phyloP scores from a whole-genome alignment of 306 rosid genomes.

The Ammopiptanthus mongolicus region DNA sequence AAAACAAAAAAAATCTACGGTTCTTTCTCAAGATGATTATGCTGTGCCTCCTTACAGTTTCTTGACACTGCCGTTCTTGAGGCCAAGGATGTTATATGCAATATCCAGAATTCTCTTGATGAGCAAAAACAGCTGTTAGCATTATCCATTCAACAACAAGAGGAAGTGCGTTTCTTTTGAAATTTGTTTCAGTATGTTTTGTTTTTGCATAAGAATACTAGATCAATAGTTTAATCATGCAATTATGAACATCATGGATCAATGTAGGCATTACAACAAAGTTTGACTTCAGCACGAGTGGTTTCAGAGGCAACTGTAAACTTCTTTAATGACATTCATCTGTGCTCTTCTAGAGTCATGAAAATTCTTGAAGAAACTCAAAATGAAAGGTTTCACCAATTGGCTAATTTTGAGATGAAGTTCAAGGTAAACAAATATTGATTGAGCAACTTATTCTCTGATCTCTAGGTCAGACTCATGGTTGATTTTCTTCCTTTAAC shows the following conservation, averaged over 20 bases:
- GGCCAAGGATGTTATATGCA: constrained; percentile 56
- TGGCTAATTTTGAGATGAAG: constrained; percentile 61
- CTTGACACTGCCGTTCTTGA: constrained; percentile 59
- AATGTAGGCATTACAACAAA: constrained; percentile 61
- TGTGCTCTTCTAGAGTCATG: constrained; percentile 52
- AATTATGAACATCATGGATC: constrained; percentile 11
- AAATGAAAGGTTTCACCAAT: constrained; percentile 43
- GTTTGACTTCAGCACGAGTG: constrained; percentile 51
- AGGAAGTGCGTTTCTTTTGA: constrained; percentile 47
- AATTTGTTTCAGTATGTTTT: neutral
- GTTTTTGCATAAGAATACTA: neutral
- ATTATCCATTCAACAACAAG: constrained; percentile 58
- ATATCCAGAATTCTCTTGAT: constrained; percentile 59
- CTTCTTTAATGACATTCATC: constrained; percentile 56
- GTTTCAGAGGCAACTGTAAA: constrained; percentile 60
- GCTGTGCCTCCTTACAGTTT: constrained; percentile 44
- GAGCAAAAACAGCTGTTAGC: constrained; percentile 66
- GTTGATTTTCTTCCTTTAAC: constrained; percentile 18
- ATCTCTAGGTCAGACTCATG: neutral
- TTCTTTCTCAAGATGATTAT: constrained; percentile 9
- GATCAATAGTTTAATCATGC: constrained; percentile 15
- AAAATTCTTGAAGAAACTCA: constrained; percentile 58
- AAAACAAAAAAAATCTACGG: neutral
- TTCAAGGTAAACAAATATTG: constrained; percentile 55
- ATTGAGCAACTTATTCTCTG: neutral